phyloP scores from a whole-genome alignment of 805 yeast genomes.

The Torulaspora maleeae region DNA sequence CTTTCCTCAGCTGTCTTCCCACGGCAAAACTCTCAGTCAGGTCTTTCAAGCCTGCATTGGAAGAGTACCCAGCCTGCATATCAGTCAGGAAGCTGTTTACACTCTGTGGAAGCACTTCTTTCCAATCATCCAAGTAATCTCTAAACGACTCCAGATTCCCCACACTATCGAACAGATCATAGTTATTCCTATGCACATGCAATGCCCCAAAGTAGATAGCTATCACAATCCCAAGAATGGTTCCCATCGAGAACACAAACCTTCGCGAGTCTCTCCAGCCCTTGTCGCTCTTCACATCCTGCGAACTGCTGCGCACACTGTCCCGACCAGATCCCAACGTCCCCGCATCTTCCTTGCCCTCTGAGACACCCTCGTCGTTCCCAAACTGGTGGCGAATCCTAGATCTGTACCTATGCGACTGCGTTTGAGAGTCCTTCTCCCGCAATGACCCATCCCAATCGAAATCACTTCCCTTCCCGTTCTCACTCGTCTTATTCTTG shows the following conservation, averaged over 20 bases:
- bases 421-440: neutral
- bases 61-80: constrained; percentile 32
- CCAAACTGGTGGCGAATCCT: constrained; percentile 9
- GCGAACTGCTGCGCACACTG: neutral
- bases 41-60: constrained; percentile 34
- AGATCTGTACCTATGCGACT: constrained; percentile 5
- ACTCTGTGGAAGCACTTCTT: constrained; percentile 62
- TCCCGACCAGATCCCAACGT: constrained; percentile 5
- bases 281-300: constrained; percentile 8
- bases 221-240: constrained; percentile 59
- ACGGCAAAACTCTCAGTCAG: constrained; percentile 83
- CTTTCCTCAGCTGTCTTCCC: constrained; percentile 58
- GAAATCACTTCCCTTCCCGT: neutral
- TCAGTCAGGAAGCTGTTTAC: constrained; percentile 57
- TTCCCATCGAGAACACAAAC: constrained; percentile 62
- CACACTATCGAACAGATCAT: constrained; percentile 42
- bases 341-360: constrained; percentile 1
- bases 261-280: constrained; percentile 48
- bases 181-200: constrained; percentile 27
- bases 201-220: constrained; percentile 58
- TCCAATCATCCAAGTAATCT: constrained; percentile 66
- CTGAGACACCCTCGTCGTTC: neutral
- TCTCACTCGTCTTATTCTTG: neutral
- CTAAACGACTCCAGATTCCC: constrained; percentile 53
- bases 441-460: constrained; percentile 1